Evolutionary conservation across 768 basidiomycete genomes (phyloP), one percentile per base, ranked within the genome.

Genomic region (Dacryopinax primogenitus): DNA sequence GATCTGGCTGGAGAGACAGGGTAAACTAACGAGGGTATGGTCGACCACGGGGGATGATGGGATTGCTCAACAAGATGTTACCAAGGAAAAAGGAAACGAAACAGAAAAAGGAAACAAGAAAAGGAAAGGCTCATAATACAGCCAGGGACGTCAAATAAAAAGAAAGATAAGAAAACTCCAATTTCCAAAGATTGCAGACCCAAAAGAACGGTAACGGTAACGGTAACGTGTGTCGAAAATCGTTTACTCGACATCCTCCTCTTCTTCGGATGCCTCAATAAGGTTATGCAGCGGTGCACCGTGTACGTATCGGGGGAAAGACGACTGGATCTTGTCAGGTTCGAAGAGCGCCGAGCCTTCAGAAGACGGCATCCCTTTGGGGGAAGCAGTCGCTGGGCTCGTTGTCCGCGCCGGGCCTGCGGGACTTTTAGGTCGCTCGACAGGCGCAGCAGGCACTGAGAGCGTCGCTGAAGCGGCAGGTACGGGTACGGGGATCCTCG

Each of bases 271-370:
- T 70, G 90, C 89, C 73, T 91, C 90, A 61, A 90, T 26, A 41
- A 92, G 90, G 67, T 92, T 92, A 68, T 91, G 88, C 70, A 92
- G 78, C 32, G 90, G 90, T 7, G 88, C 87, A 28, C 90, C 90
- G 70, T 92, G 90, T 15, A 89, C 73, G 71, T 92, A 92, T 44
- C 88, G 82, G 7, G 74, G 82, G 12, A 87, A 87, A 69, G 85
- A 87, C 21, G 75, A 77, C n/a, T 83, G 78, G 2, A 84, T 61
- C 84, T 7, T 78, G 74, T 62, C 37, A 11, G 65, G 65, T 33
- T 66, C 67, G 41, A 64, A 33, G 15, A 61, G 64, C 26, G 44
- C 64, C 33, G 33, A 23, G 47, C 63, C 35, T 70, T 69, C 33
- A 65, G 63, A 61, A 65, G 70, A 67, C 68, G 64, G 69, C 30